Conservation (phyloP, 1,139 yeast genomes). For the Suhomyces ambrosiae region DNA sequence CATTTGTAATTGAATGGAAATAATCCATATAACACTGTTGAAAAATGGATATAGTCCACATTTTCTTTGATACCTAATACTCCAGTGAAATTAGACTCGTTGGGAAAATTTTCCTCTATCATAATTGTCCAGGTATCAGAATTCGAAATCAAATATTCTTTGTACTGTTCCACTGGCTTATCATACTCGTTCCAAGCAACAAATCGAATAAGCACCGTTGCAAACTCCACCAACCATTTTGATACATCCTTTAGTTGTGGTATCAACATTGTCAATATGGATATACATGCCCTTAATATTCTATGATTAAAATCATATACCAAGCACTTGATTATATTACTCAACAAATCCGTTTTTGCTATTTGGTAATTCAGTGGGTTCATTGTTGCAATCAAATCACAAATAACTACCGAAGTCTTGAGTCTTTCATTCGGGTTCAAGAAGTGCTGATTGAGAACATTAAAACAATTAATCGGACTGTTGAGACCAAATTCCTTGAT, state of each 20-base stretch:
- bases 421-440: conserved; percentile 32
- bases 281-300: conserved; percentile 44
- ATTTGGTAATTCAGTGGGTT: neutral
- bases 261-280: conserved; percentile 52
- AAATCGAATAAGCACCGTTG: conserved; percentile 49
- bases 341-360: neutral
- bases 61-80: neutral
- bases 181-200: conserved; percentile 29
- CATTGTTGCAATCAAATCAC: conserved; percentile 26
- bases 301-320: conserved; percentile 48
- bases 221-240: conserved; percentile 42
- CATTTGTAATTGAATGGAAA: conserved; percentile 54
- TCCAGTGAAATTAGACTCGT: neutral
- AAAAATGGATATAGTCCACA: conserved; percentile 25
- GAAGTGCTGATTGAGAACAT: conserved; percentile 36
- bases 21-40: conserved; percentile 59
- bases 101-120: conserved; percentile 1
- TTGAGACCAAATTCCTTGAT: conserved; percentile 43
- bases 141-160: conserved; percentile 2
- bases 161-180: neutral
- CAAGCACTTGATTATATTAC: conserved; percentile 38
- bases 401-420: conserved; percentile 37
- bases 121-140: conserved; percentile 1
- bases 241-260: conserved; percentile 50
- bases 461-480: conserved; percentile 35